phyloP scores from a whole-genome alignment of 2,329 filamentous ascomycete genomes.

The Venturia pyrina region DNA sequence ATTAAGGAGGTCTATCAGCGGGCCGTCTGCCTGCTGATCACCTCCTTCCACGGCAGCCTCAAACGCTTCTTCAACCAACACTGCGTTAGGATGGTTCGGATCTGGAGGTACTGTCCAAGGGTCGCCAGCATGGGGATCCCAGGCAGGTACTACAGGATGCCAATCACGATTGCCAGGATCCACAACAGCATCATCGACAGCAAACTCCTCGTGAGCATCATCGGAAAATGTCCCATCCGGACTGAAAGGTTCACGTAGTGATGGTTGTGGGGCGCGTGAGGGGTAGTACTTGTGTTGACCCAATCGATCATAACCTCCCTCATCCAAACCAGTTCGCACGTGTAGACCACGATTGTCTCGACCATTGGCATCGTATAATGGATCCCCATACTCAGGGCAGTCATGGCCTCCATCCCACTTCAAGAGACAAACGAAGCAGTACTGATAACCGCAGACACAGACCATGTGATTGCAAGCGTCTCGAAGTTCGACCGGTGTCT shows the following conservation, averaged over 20 bases:
- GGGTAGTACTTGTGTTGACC: background rate
- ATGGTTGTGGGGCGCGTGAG: background rate
- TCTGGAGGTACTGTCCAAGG: background rate
- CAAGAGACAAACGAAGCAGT: constrained; percentile 16
- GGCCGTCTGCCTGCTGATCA: too few species aligned
- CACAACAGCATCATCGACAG: too few species aligned
- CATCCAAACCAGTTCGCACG: background rate
- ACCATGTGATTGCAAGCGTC: constrained; percentile 17
- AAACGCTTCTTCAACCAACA: too few species aligned
- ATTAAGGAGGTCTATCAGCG: too few species aligned
- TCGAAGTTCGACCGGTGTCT: constrained; percentile 14
- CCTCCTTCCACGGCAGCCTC: too few species aligned
- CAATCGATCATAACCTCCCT: background rate
- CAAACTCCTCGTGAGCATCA: too few species aligned
- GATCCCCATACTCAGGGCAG: background rate
- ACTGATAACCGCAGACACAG: constrained; percentile 14
- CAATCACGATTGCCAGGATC: too few species aligned
- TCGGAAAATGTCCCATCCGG: too few species aligned
- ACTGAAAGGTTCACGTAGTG: background rate
- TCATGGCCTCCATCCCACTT: constrained; percentile 9
- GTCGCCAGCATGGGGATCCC: background rate
- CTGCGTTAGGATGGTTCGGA: background rate
- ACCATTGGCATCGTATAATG: background rate
- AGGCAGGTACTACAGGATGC: too few species aligned
- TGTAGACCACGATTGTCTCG: background rate